Evolutionary conservation across 2,329 filamentous ascomycete species (phyloP).

Genomic region (Aureobasidium sp.): DNA sequence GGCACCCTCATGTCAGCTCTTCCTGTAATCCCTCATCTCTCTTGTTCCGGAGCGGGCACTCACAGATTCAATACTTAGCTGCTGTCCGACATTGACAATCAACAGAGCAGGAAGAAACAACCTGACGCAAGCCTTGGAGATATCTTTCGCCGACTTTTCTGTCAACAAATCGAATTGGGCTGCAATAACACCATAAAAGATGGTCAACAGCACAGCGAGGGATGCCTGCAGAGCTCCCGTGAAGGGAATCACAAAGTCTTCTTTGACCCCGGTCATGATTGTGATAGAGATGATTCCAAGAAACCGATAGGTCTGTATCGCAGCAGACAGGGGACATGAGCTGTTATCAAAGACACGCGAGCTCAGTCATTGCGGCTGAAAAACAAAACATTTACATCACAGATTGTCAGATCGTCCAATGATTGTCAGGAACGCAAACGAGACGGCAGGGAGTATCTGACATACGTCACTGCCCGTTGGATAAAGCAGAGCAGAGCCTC

Average conservation of each 20-base stretch:
- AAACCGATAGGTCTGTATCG: background rate
- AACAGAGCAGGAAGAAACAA: constrained; percentile 61
- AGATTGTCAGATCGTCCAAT: background rate
- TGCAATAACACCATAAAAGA: constrained; percentile 57
- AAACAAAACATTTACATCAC: constrained; percentile 8
- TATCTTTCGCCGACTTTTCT: constrained; percentile 53
- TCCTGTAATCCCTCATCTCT: background rate
- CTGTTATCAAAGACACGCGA: background rate
- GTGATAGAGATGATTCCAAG: background rate
- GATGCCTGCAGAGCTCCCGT: constrained; percentile 62
- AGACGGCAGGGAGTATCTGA: background rate
- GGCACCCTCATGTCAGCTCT: background rate
- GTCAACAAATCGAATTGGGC: constrained; percentile 57
- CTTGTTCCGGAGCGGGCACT: constrained; percentile 28
- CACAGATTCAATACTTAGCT: constrained; percentile 56
- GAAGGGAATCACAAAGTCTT: constrained; percentile 46
- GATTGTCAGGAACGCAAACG: background rate
- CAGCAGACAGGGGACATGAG: background rate
- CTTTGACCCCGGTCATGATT: constrained; percentile 14
- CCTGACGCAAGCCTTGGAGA: constrained; percentile 58
- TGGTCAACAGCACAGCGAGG: constrained; percentile 60
- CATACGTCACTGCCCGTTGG: background rate
- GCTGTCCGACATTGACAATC: constrained; percentile 58
- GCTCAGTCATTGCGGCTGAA: background rate
- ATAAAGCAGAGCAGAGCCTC: constrained; percentile 1